A percentile compares a stretch with the other conserved stretches of the same genome.
These are phyloP conservation scores for Scheffersomyces titani DNA, from an alignment of 1,139 yeast genomes.

Conservation along the genomic window DNA sequence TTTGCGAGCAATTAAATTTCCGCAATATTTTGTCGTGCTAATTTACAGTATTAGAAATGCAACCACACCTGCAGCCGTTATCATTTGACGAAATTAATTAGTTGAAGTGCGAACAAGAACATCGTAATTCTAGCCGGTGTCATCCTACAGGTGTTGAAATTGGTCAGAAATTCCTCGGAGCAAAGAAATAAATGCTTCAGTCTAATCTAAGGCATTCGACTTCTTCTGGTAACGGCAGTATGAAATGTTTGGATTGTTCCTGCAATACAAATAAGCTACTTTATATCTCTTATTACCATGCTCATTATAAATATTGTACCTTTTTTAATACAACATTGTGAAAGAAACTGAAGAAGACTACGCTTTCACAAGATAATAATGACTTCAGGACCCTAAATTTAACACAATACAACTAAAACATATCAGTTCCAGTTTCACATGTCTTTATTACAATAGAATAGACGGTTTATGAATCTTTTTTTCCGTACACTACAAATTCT, in stretches of 20 bases:
- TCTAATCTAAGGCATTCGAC: neutral
- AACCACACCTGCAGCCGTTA: slow-evolving; percentile 1
- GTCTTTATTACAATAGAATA: neutral
- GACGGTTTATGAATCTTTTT: too few relatives aligned
- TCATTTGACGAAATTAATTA: neutral
- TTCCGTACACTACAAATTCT: too few relatives aligned
- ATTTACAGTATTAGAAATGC: neutral
- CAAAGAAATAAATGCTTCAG: neutral
- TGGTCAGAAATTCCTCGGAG: neutral
- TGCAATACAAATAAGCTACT: too few relatives aligned
- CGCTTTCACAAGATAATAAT: too few relatives aligned
- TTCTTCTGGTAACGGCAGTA: too few relatives aligned
- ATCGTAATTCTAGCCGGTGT: neutral
- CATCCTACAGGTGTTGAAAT: neutral
- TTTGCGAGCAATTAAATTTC: neutral
- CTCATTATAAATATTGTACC: too few relatives aligned
- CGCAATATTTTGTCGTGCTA: neutral
- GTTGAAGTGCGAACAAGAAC: neutral
- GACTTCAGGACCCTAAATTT: too few relatives aligned
- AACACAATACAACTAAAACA: neutral
- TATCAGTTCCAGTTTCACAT: neutral
- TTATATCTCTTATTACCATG: too few relatives aligned
- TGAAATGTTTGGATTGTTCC: too few relatives aligned
- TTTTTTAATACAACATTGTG: too few relatives aligned
- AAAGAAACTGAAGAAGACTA: too few relatives aligned